A percentile compares a stretch with the other conserved stretches of the same genome.
These are phyloP conservation scores for Botrytis sinoallii DNA, from an alignment of 2,329 filamentous ascomycete species.

Conservation along the genomic window DNA sequence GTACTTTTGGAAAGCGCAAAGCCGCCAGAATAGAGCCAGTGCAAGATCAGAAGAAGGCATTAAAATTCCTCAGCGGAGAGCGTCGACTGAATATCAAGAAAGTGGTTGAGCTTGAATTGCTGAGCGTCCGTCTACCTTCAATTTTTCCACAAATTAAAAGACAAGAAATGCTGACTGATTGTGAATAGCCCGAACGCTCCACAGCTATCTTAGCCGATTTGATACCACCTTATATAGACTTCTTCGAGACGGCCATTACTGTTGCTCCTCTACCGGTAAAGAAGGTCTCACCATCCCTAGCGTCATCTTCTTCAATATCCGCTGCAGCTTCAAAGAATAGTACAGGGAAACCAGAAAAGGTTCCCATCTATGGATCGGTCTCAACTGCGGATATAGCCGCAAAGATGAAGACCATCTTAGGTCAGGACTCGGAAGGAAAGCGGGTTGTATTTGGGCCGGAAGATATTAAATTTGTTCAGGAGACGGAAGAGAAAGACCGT, in stretches of 20 bases:
- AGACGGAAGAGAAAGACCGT: conserved; percentile 41
- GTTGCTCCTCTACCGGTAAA: conserved; percentile 42
- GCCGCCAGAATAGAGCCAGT: conserved; percentile 40
- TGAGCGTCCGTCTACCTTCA: conserved; percentile 30
- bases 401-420: conserved; percentile 47
- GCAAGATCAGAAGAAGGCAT: conserved; percentile 7
- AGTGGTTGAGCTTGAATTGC: conserved; percentile 26
- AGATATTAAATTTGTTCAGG: conserved; percentile 49
- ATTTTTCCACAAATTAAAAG: conserved; percentile 9
- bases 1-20: conserved; percentile 37
- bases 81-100: conserved; percentile 7
- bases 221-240: conserved; percentile 33
- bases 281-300: conserved; percentile 34
- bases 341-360: conserved; percentile 26
- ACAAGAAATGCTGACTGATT: conserved; percentile 21
- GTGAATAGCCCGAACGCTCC: conserved; percentile 30
- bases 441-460: conserved; percentile 48
- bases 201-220: conserved; percentile 29
- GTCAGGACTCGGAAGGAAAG: conserved; percentile 49
- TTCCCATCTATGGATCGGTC: conserved; percentile 50
- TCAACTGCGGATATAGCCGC: conserved; percentile 50
- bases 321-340: conserved; percentile 38
- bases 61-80: not conserved
- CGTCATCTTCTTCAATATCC: conserved; percentile 30
- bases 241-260: conserved; percentile 32